These are phyloP conservation scores for Schoenoplectus triqueter DNA, from an alignment of 202 grass and related monocot species.

Conservation along the genomic window DNA sequence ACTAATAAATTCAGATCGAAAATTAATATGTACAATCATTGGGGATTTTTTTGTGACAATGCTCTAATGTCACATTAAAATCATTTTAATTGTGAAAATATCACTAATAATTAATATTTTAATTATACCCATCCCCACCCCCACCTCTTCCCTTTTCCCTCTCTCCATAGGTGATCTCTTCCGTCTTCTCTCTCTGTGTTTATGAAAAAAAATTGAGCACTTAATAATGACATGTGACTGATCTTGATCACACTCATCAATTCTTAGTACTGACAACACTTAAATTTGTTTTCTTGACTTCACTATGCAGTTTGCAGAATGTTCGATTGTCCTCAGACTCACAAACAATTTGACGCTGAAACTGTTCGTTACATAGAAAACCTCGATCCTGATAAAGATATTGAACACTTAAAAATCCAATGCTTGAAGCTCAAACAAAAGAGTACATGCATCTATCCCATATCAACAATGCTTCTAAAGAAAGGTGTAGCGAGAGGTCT, in stretches of 20 bases:
- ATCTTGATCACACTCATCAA: neutral
- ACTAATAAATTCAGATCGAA: too few species aligned
- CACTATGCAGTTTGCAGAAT: slow-evolving; percentile 56
- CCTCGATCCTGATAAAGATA: slow-evolving; percentile 48
- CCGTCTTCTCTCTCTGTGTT: too few species aligned
- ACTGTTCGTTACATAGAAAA: slow-evolving; percentile 51
- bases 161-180: too few species aligned
- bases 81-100: too few species aligned
- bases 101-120: too few species aligned
- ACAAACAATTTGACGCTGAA: slow-evolving; percentile 44
- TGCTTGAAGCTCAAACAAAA: slow-evolving; percentile 44
- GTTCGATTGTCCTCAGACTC: slow-evolving; percentile 54
- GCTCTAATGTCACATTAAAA: too few species aligned
- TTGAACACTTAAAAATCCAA: slow-evolving; percentile 41
- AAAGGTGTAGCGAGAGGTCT: slow-evolving; percentile 48
- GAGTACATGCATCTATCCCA: slow-evolving; percentile 34
- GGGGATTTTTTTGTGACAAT: too few species aligned
- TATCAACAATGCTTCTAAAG: slow-evolving; percentile 60
- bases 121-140: too few species aligned
- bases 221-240: neutral
- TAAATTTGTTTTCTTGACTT: neutral
- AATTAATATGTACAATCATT: too few species aligned
- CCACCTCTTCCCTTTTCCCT: too few species aligned
- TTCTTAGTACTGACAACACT: neutral
- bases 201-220: neutral